Evolutionary conservation across 805 yeast species (phyloP), one percentile per base, ranked within the genome.

Genomic region (Saccharomycopsis vini): DNA sequence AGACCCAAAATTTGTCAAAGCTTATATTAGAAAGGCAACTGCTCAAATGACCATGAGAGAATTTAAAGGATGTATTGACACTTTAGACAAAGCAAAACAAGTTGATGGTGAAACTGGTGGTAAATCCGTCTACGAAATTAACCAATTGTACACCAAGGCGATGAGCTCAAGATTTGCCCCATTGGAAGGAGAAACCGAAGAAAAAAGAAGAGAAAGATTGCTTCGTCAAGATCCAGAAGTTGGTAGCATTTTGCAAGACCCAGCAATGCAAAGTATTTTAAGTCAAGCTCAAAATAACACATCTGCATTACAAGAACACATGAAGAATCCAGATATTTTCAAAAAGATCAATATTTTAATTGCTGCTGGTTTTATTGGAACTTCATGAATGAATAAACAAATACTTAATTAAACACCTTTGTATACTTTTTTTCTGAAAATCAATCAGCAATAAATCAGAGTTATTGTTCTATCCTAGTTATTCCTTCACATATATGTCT

Each of bases 351-450:
- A 83, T 63, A 73, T 83, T 55, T 74, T 92, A 63, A 81, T 89
- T 61, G 95, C 97, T 45, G 96, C 97, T 16, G 99, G 99, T 62
- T 84, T 92, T 45, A 89, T 92, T 58, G 81, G 95, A 62, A 87
- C 95, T 26, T 80, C 95, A 60, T 81, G 62, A 53, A 10, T 30
- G 28, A 7, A 7, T 24, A 7, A 24, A 24, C 10, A 24, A 24
- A 24, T 24, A 10, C 6, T 24, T 24, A n/a, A n/a, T n/a, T n/a
- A n/a, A n/a, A n/a, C n/a, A n/a, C n/a, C n/a, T n/a, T n/a, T n/a
- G n/a, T n/a, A n/a, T n/a, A n/a, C n/a, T n/a, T n/a, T n/a, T n/a
- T n/a, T n/a, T n/a, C n/a, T n/a, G n/a, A n/a, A n/a, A n/a, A n/a
- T n/a, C n/a, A n/a, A n/a, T n/a, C n/a, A n/a, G n/a, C n/a, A n/a